Conservation (phyloP, 1,284 basidiomycete species). For the Porphyrellus sp. region DNA sequence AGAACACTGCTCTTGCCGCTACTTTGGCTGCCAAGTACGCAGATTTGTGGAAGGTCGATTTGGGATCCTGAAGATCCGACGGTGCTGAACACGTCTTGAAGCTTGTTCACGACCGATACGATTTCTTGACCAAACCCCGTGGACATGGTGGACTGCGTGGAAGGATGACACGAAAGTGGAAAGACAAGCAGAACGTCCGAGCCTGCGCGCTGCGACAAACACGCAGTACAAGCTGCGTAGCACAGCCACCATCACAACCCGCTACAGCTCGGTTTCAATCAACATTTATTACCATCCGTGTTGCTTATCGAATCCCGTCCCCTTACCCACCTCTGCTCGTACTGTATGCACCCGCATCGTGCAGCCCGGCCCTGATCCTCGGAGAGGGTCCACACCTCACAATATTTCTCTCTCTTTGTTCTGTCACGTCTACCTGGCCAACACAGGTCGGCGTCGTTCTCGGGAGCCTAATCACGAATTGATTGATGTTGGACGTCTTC, state of each 20-base stretch:
- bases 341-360: too few species aligned
- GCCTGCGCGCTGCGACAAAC: constrained; percentile 17
- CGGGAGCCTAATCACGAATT: constrained; percentile 25
- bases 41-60: constrained; percentile 86
- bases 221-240: constrained; percentile 25
- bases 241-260: constrained; percentile 27
- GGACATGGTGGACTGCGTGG: constrained; percentile 42
- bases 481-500: constrained; percentile 22
- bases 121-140: constrained; percentile 74
- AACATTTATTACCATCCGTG: too few species aligned
- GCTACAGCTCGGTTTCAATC: too few species aligned
- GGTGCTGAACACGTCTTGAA: constrained; percentile 83
- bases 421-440: constrained; percentile 23
- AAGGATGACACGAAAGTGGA: constrained; percentile 16
- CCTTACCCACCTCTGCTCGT: too few species aligned
- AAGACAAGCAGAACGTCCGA: constrained; percentile 11
- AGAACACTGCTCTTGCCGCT: constrained; percentile 86
- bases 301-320: too few species aligned
- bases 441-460: constrained; percentile 20
- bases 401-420: constrained; percentile 24
- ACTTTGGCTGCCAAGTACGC: constrained; percentile 82
- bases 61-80: constrained; percentile 70
- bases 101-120: constrained; percentile 75
- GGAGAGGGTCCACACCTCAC: too few species aligned
- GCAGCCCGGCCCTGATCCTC: too few species aligned